These are phyloP conservation scores for Debaryomyces fabryi DNA, from an alignment of 1,139 yeast genomes.

Conservation along the genomic window DNA sequence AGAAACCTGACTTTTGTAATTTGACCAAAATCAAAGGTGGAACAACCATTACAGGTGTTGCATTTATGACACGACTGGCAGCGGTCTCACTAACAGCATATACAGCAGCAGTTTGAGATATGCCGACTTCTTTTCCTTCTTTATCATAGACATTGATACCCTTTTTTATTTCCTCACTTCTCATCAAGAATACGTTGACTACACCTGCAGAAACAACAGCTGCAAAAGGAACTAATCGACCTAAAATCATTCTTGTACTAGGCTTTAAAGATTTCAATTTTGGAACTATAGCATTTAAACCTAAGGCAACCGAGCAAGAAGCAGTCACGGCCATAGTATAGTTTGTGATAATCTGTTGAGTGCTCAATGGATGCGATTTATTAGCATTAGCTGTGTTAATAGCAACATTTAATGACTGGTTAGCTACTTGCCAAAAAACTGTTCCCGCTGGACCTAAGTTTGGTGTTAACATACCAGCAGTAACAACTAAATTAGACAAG, in stretches of 20 bases:
- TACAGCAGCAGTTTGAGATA: constrained; percentile 81
- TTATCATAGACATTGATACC: constrained; percentile 75
- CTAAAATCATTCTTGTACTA: constrained; percentile 66
- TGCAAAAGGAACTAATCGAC: constrained; percentile 93
- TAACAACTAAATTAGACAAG: constrained; percentile 87
- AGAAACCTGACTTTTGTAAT: constrained; percentile 63
- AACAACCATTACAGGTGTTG: constrained; percentile 95
- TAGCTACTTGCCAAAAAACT: constrained; percentile 95
- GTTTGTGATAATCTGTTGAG: constrained; percentile 72
- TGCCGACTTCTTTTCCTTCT: constrained; percentile 72
- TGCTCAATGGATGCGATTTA: constrained; percentile 87
- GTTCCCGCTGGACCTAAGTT: constrained; percentile 89
- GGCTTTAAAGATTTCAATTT: constrained; percentile 69
- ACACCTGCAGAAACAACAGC: constrained; percentile 97
- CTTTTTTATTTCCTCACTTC: constrained; percentile 88
- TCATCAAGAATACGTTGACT: constrained; percentile 91
- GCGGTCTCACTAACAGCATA: constrained; percentile 98
- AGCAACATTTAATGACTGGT: constrained; percentile 94
- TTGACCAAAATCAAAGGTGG: constrained; percentile 85
- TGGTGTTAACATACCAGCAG: constrained; percentile 97
- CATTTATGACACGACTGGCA: constrained; percentile 88
- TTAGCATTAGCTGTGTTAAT: constrained; percentile 95
- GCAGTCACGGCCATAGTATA: constrained; percentile 91
- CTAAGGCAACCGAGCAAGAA: constrained; percentile 93
- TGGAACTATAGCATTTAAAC: constrained; percentile 87